These are phyloP conservation scores for Erythrophleum ivorense DNA, from an alignment of 331 rosid species.

Conservation along the genomic window DNA sequence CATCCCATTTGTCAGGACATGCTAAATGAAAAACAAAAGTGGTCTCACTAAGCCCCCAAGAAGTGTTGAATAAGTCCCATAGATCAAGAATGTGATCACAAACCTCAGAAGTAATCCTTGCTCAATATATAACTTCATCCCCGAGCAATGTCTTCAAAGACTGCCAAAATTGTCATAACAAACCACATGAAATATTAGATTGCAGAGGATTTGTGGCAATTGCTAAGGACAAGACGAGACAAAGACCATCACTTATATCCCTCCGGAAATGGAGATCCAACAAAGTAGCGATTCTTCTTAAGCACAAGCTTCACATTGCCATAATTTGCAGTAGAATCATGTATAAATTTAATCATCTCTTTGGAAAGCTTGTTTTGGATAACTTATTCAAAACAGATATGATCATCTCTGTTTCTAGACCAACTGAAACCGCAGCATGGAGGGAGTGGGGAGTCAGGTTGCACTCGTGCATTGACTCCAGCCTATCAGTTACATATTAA, in stretches of 20 bases:
- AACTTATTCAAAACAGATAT: constrained; percentile 77
- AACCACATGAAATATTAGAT: constrained; percentile 22
- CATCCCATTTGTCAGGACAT: constrained; percentile 17
- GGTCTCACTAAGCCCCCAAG: background rate
- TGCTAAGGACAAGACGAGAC: background rate
- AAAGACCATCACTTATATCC: constrained; percentile 44
- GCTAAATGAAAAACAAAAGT: background rate
- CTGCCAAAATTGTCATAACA: constrained; percentile 51
- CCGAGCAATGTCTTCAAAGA: constrained; percentile 82
- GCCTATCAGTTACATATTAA: constrained; percentile 58
- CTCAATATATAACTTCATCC: constrained; percentile 68
- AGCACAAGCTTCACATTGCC: constrained; percentile 97
- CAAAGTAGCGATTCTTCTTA: constrained; percentile 79
- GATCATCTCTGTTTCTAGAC: constrained; percentile 83
- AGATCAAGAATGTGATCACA: constrained; percentile 22
- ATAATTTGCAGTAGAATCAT: constrained; percentile 85
- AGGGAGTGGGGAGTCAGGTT: constrained; percentile 89
- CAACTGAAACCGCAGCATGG: constrained; percentile 94
- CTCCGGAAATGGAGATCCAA: constrained; percentile 92
- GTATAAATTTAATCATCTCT: constrained; percentile 84
- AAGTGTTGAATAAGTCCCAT: background rate
- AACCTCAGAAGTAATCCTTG: constrained; percentile 82
- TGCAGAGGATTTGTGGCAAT: constrained; percentile 2
- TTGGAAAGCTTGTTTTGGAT: constrained; percentile 87
- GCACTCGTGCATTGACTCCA: constrained; percentile 91